Evolutionary conservation across 441 rosid genomes (phyloP), one percentile per base, ranked within the genome.

Genomic region (Breynia disticha): DNA sequence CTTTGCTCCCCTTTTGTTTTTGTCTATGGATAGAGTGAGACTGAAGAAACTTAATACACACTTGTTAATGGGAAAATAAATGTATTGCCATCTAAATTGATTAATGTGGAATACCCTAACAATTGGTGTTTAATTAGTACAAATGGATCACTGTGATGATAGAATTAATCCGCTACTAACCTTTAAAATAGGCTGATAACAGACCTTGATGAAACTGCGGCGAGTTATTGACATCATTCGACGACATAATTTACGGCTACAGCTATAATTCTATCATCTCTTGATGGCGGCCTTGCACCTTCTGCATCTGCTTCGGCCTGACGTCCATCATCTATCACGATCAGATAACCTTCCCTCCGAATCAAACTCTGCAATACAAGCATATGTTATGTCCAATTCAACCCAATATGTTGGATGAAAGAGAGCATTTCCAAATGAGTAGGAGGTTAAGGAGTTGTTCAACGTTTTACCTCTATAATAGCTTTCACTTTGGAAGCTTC

Each of bases 171-270:
- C 35, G 35, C 3, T 28, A 28, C 35, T 4, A 3, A 1, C 1
- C 35, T 28, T 28, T 28, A 28, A 5, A 28, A 4, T 28, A 5
- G 8, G 35, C 35, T 28, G 35, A 28, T 1, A 9, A 28, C 7
- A 3, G 35, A 28, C 5, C 35, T 28, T 28, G 35, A 28, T 28
- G 35, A 28, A 28, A 28, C 35, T 28, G 35, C 35, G 35, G 35
- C 35, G 35, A 28, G 35, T 28, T 9, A 28, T 4, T 35, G 47
- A 55, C 49, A 64, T 79, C 74, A 90, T 46, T 90, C 97, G 13
- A 80, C 73, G 19, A 82, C 85, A 54, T 74, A 93, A 65, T 93
- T 88, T 13, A 97, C 95, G 54, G 95, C 88, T 57, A 88, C 98
- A 0, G 88, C 95, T 63, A 93, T 67, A 50, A 88, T 86, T 69